phyloP scores from a whole-genome alignment of 192 early-diverging fungal species.

The Ramicandelaber brevisporus region DNA sequence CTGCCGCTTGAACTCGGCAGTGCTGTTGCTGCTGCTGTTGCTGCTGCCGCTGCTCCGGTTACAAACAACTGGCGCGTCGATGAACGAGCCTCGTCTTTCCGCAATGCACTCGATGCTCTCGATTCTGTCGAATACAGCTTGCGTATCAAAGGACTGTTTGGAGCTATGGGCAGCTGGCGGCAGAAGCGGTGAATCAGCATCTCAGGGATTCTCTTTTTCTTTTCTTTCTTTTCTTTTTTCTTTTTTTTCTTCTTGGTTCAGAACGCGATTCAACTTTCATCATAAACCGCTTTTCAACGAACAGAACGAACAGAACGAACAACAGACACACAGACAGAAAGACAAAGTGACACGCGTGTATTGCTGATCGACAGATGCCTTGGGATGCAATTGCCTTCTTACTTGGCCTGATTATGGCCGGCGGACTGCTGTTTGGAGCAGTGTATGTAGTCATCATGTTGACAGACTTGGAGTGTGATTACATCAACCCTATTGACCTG shows the following conservation, averaged over 20 bases:
- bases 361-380: conserved; percentile 20
- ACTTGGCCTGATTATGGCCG: conserved; percentile 80
- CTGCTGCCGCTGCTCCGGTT: too few species aligned
- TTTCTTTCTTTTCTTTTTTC: not conserved
- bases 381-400: conserved; percentile 55
- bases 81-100: too few species aligned
- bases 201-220: not conserved
- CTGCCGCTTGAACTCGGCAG: too few species aligned
- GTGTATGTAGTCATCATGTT: conserved; percentile 86
- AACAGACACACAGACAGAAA: not conserved
- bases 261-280: not conserved
- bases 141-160: too few species aligned
- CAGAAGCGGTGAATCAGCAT: too few species aligned
- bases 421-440: conserved; percentile 73
- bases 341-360: not conserved
- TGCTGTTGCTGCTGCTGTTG: too few species aligned
- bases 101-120: too few species aligned
- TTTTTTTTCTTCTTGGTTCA: not conserved
- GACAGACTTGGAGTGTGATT: conserved; percentile 81
- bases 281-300: not conserved
- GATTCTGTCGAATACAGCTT: too few species aligned
- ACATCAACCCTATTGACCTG: conserved; percentile 98
- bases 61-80: too few species aligned
- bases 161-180: too few species aligned
- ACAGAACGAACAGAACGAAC: not conserved